These are phyloP conservation scores for Arabidopsis arenosa DNA, from an alignment of 345 rosid genomes.

Conservation along the genomic window DNA sequence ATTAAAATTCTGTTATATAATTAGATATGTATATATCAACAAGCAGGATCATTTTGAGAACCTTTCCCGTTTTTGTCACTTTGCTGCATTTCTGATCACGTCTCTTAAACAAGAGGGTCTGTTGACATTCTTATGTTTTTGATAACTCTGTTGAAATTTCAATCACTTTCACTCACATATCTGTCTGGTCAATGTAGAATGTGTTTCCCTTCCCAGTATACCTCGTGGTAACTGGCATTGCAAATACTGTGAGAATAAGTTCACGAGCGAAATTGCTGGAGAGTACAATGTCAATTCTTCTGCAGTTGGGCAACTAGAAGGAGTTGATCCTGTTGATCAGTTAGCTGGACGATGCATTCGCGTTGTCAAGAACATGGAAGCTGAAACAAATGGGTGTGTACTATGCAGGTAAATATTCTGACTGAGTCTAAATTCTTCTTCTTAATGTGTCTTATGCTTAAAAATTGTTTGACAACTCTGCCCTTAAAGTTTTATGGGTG, in stretches of 20 bases:
- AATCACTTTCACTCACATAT: neutral
- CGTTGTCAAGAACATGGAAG: conserved; percentile 74
- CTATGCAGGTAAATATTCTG: conserved; percentile 73
- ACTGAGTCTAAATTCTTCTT: conserved; percentile 20
- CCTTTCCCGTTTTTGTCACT: conserved; percentile 10
- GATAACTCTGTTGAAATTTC: conserved; percentile 22
- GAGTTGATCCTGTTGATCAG: conserved; percentile 79
- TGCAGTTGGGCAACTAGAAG: conserved; percentile 82
- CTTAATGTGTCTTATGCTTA: conserved; percentile 14
- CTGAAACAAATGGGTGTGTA: conserved; percentile 86
- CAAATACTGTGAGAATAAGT: conserved; percentile 73
- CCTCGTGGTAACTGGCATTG: conserved; percentile 95
- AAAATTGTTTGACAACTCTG: neutral
- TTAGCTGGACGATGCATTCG: conserved; percentile 90
- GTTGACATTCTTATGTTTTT: conserved; percentile 29
- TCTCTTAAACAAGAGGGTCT: conserved; percentile 29
- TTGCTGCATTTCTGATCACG: conserved; percentile 15
- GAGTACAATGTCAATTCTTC: conserved; percentile 74
- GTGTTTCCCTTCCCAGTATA: conserved; percentile 67
- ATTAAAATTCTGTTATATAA: conserved; percentile 4
- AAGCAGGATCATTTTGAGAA: conserved; percentile 24
- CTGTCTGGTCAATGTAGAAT: conserved; percentile 61
- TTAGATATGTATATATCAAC: conserved; percentile 12
- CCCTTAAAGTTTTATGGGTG: conserved; percentile 13
- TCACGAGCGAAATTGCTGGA: conserved; percentile 65